A percentile compares a stretch with the other conserved stretches of the same genome.
Conservation (phyloP, 352 stramenopile species). For the Globisporangium mamillatum region DNA sequence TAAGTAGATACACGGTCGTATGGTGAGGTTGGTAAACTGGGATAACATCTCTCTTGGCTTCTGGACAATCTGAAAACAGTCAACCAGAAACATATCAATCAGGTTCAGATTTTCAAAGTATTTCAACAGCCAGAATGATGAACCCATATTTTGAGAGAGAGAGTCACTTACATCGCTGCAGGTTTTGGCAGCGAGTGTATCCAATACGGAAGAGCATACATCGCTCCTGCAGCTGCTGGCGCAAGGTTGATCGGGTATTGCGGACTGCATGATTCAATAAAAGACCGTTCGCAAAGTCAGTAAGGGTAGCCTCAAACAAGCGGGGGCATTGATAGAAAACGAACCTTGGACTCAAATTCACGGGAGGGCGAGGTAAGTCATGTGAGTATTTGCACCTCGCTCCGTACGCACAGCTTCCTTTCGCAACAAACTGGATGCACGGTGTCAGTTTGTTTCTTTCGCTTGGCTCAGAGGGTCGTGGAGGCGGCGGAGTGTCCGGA, state of each 20-base stretch:
- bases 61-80: not conserved
- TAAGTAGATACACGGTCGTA: not conserved
- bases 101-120: not conserved
- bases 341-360: conserved; percentile 7
- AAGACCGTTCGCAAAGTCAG: not conserved
- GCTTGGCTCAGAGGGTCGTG: not conserved
- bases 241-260: not conserved
- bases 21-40: not conserved
- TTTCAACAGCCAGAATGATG: not conserved
- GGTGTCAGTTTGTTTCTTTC: not conserved
- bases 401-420: conserved; percentile 48
- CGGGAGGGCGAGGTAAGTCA: conserved; percentile 13
- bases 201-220: conserved; percentile 1
- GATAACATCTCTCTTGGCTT: not conserved
- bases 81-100: not conserved
- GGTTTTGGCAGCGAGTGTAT: conserved; percentile 8
- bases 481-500: not conserved
- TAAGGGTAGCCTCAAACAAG: not conserved
- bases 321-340: not conserved
- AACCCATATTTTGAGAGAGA: not conserved
- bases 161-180: not conserved
- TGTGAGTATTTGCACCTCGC: conserved; percentile 61
- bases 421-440: conserved; percentile 45
- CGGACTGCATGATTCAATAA: not conserved
- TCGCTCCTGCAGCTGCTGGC: not conserved